Base-by-base conservation (phyloP, 1,139 yeast genomes). In the Magnusiomyces suaveolens region DNA sequence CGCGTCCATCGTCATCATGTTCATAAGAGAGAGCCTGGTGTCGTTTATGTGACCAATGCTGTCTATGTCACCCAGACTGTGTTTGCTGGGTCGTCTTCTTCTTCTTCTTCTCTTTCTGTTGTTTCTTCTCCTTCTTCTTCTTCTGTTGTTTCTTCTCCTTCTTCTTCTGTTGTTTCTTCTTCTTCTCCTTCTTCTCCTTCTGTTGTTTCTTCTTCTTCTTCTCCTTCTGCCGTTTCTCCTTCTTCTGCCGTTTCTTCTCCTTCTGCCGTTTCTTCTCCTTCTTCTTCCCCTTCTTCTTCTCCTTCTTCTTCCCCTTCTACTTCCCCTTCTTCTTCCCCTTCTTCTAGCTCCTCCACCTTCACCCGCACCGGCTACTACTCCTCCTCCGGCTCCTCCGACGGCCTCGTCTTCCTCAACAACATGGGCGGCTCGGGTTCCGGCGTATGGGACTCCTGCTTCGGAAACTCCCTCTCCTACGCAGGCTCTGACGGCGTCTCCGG, bases 391-490 rank as follows among this genome's bases (percentile, higher is more conserved):
- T 69, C 81, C 16, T 67, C 89, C 48, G 74, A 78, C 62, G 89
- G 89, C 69, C 79, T 84, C 60, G 84, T 86, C 44, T 90, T 90
- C 76, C 77, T 90, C 75, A 90, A 90, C 76, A 79, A 81, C 65
- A 79, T 79, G 60, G 96, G 96, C 66, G 76, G 81, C 53, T 73
- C 81, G n/a, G 88, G 87, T 54, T 85, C 95, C 21, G 96, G 96
- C 72, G 79, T 78, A 50, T 88, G 87, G 84, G 87, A 92, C 50
- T 66, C 82, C 44, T 81, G 88, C 72, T 85, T 87, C 69, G 98
- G 97, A 64, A 80, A 82, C 75, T 94, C 96, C 36, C 78, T 92
- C 60, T 85, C 96, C 0, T 90, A 76, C 72, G 84, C 87, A 57
- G 84, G 77, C 59, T 63, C 84, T 16, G 87, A 88, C 66, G 97